These are phyloP conservation scores for Trichosporon asahii DNA, from an alignment of 1,284 basidiomycete species.

Conservation along the genomic window DNA sequence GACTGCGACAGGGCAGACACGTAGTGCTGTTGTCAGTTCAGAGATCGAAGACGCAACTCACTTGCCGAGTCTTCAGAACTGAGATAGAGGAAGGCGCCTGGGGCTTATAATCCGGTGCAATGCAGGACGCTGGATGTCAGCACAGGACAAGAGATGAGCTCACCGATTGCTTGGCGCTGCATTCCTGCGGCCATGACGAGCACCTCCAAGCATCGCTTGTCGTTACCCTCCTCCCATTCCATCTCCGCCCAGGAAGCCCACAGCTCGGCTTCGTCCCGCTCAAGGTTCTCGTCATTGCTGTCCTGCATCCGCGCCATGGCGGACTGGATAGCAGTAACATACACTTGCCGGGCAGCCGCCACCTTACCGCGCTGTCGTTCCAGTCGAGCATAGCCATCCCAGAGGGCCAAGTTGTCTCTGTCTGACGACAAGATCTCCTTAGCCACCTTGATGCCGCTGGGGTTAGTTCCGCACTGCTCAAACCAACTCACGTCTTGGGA, in stretches of 20 bases:
- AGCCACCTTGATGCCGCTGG: slow-evolving; percentile 59
- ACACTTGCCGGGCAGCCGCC: slow-evolving; percentile 77
- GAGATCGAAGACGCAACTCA: slow-evolving; percentile 16
- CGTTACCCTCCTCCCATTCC: slow-evolving; percentile 58
- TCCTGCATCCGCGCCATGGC: slow-evolving; percentile 26
- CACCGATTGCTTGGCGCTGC: slow-evolving; percentile 20
- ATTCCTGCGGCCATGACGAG: slow-evolving; percentile 31
- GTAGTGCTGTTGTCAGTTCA: slow-evolving; percentile 24
- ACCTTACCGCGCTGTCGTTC: slow-evolving; percentile 67
- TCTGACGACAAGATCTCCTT: slow-evolving; percentile 64
- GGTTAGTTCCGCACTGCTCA: slow-evolving; percentile 2
- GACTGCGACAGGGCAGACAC: slow-evolving; percentile 12
- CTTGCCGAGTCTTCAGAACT: slow-evolving; percentile 42
- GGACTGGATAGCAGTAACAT: slow-evolving; percentile 59
- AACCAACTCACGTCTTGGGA: slow-evolving; percentile 34
- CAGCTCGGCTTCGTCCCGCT: slow-evolving; percentile 52
- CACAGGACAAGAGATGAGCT: not conserved
- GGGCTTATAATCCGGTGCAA: slow-evolving; percentile 3
- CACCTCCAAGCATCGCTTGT: slow-evolving; percentile 31
- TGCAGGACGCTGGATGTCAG: slow-evolving; percentile 3
- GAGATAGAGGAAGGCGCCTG: slow-evolving; percentile 23
- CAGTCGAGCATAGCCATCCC: slow-evolving; percentile 76
- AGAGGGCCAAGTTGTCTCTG: slow-evolving; percentile 66
- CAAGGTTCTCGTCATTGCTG: slow-evolving; percentile 17
- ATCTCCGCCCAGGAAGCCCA: slow-evolving; percentile 89